A percentile compares a stretch with the other conserved stretches of the same genome.
Evolutionary conservation across 2,329 filamentous ascomycete species (phyloP).

Genomic region (Zymoseptoria crescenta): DNA sequence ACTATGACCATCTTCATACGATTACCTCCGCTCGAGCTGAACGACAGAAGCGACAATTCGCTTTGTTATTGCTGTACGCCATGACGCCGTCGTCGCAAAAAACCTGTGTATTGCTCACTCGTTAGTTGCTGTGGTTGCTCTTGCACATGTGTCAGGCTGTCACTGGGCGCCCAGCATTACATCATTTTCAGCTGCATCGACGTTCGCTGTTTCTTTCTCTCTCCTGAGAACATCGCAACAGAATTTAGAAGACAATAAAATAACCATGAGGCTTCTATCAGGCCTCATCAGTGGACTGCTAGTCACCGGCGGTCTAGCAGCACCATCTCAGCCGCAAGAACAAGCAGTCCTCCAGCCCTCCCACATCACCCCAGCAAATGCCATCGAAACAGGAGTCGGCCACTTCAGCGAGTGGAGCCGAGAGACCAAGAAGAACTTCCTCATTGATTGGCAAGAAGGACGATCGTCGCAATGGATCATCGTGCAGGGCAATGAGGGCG

Average conservation of each 20-base stretch:
- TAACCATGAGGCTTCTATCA: background rate
- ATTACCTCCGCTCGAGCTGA: too few species aligned
- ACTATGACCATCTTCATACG: too few species aligned
- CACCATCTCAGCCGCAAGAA: constrained; percentile 4
- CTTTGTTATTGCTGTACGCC: too few species aligned
- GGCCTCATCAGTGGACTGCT: background rate
- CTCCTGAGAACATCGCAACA: background rate
- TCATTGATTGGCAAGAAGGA: constrained; percentile 42
- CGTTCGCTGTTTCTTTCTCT: background rate
- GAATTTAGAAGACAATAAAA: background rate
- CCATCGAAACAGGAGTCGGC: constrained; percentile 38
- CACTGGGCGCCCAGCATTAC: background rate
- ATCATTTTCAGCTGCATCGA: background rate
- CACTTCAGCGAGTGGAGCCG: constrained; percentile 45
- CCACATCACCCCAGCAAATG: constrained; percentile 7
- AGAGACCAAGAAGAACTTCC: constrained; percentile 39
- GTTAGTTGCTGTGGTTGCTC: too few species aligned
- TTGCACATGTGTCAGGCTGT: background rate
- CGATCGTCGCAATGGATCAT: constrained; percentile 38
- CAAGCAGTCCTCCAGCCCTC: constrained; percentile 6
- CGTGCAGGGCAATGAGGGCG: constrained; percentile 41
- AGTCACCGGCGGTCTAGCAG: background rate
- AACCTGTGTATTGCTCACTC: background rate
- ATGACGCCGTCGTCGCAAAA: background rate
- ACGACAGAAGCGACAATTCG: too few species aligned